These are phyloP conservation scores for Starmera stellimalicola DNA, from an alignment of 1,139 yeast species.

Conservation along the genomic window DNA sequence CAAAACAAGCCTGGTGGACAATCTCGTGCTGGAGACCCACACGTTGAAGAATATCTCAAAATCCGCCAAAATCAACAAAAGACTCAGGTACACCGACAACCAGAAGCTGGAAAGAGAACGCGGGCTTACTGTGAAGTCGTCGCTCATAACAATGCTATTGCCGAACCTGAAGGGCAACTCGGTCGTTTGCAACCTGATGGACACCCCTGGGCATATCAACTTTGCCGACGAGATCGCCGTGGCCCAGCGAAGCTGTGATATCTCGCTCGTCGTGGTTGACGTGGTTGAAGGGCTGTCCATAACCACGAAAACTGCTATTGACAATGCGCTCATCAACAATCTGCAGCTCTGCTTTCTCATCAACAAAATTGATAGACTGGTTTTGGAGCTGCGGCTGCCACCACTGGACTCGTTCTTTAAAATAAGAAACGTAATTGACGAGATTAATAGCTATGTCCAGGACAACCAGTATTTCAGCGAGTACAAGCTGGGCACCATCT, in stretches of 20 bases:
- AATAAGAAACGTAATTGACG: constrained; percentile 50
- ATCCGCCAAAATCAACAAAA: constrained; percentile 27
- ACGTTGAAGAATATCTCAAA: constrained; percentile 23
- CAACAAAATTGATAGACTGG: constrained; percentile 78
- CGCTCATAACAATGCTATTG: constrained; percentile 57
- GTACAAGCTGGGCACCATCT: constrained; percentile 22
- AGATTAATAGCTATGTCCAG: constrained; percentile 45
- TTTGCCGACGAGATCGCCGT: constrained; percentile 67
- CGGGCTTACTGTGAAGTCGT: constrained; percentile 56
- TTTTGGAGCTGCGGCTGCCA: constrained; percentile 69
- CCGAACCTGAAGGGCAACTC: constrained; percentile 49
- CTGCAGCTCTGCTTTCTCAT: constrained; percentile 51
- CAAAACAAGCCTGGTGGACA: constrained; percentile 72
- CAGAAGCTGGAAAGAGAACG: constrained; percentile 61
- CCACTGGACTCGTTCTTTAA: constrained; percentile 68
- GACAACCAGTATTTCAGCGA: constrained; percentile 14
- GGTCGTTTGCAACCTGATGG: constrained; percentile 52
- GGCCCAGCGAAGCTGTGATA: constrained; percentile 53
- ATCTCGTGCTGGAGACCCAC: constrained; percentile 60
- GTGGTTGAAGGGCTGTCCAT: constrained; percentile 71
- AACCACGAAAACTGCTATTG: constrained; percentile 39
- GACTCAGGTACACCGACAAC: constrained; percentile 60
- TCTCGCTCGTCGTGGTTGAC: constrained; percentile 67
- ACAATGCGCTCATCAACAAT: constrained; percentile 37
- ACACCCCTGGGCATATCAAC: constrained; percentile 88